Evolutionary conservation across 179 eudicot species (phyloP), one percentile per base, ranked within the genome.

Genomic region (Camellia oleifera): DNA sequence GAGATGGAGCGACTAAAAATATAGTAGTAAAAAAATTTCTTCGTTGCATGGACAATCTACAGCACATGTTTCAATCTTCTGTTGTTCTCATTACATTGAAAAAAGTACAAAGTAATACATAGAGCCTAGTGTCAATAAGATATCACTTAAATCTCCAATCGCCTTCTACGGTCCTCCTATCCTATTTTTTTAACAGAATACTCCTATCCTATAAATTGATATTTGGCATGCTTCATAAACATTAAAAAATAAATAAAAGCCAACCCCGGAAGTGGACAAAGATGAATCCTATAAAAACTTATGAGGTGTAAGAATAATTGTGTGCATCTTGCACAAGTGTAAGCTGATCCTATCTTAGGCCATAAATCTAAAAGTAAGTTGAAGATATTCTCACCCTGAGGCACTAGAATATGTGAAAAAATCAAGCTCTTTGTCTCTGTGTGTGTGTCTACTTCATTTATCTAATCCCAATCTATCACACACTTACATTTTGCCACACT

Each of bases 41-140:
- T 67, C 70, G 0, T 67, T 67, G 48, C 32, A 40, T 32, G 70
- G 14, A 40, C 48, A 11, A 2, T 67, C 71, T 67, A 64, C 3
- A 32, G 12, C 68, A 67, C 71, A 65, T 12, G 18, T 67, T 14
- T 67, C 48, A 67, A 67, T 67, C 71, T 67, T 67, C 50, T 67
- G 12, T 48, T 32, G 46, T 32, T 67, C 14, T 32, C 71, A 67
- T 13, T 14, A 67, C 45, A 65, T 65, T 65, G 70, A 26, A 10
- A 12, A 6, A 32, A 66, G 69, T 26, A 0, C 52, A 48, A 48
- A 7, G 52, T 48, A 48, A 48, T 48, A 48, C 52, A 48, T 4
- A 48, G 52, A 48, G 52, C 52, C 52, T 48, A 48, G 7, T 48
- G 52, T 32, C 52, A 48, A 48, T 48, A 7, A 48, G 11, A 26